Evolutionary conservation across 345 rosid species (phyloP).

Genomic region (Crucihimalaya himalaica): DNA sequence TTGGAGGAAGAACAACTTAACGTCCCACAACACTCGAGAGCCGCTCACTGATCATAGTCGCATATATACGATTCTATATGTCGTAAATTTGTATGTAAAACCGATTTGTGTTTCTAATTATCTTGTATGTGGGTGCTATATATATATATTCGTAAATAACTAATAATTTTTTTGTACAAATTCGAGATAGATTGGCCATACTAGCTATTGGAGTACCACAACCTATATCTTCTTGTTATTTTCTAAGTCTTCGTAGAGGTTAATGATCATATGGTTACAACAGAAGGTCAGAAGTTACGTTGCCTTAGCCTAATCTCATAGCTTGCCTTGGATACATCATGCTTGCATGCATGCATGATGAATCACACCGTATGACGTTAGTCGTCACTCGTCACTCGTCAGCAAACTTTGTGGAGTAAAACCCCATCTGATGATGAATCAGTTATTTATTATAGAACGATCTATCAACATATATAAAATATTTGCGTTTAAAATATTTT

Average conservation of each 20-base stretch:
- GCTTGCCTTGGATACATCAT: not conserved
- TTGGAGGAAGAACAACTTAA: conserved; percentile 22
- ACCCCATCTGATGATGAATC: not conserved
- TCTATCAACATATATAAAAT: not conserved
- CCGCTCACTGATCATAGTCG: conserved; percentile 21
- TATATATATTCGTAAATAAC: not conserved
- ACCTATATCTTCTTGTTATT: not conserved
- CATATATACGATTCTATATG: not conserved
- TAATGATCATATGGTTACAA: not conserved
- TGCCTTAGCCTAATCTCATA: conserved; percentile 1
- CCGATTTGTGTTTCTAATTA: not conserved
- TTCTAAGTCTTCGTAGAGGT: not conserved
- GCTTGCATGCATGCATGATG: conserved; percentile 24
- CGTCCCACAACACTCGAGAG: conserved; percentile 21
- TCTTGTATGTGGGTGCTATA: not conserved
- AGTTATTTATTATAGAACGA: not conserved
- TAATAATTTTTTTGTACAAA: not conserved
- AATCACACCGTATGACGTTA: conserved; percentile 1
- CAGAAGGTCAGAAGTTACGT: not conserved
- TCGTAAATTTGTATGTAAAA: not conserved
- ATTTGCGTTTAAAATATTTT: not conserved
- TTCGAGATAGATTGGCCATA: not conserved
- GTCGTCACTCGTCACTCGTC: no score
- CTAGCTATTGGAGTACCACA: not conserved
- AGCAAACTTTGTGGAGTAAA: conserved; percentile 12